Evolutionary conservation across 495 filamentous ascomycete species (phyloP), one percentile per base, ranked within the genome.

Genomic region (Bryoglossum gracile): DNA sequence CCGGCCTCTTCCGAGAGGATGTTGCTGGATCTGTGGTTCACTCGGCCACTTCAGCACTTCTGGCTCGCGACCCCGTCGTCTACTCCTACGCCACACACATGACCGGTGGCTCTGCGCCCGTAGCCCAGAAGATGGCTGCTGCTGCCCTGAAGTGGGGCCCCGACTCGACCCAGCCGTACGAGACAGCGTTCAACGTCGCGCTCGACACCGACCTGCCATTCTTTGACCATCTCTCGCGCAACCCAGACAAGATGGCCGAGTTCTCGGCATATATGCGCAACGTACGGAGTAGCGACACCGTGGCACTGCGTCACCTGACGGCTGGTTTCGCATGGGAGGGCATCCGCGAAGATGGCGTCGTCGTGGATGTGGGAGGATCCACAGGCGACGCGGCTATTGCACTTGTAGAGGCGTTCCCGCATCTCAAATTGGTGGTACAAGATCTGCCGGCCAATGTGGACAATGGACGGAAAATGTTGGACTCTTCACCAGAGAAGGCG

Each of bases 331-430:
- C 26, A 5, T 49, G 46, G 46, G 11, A 19, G 9, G 9, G 14
- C 10, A 17, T 35, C 16, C 3, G 25, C 4, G 23, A 28, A 14
- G 25, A 10, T 5, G 19, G 9, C 18, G 22, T 49, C 4, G 42
- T 45, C 25, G 42, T 30, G 14, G 10, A 67, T 42, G 51, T 69
- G 3, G 66, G 63, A 2, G 66, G 66, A 17, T 58, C 57, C n/a
- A 37, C 43, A 4, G 63, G 66, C 10, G 28, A 48, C 43, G 50
- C 56, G 26, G 40, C 55, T 24, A 47, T 66, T 18, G 55, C 54
- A 3, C 36, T 69, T 5, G 63, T 60, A 16, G 23, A 54, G 5
- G 43, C 46, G 2, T 68, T 61, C 36, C 63, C 60, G 6, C 5
- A 55, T 4, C 46, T 67, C 10, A 43, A 39, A 3, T 36, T 48